Conservation (phyloP, 495 filamentous ascomycete species). For the Podospora pseudoanserina region DNA sequence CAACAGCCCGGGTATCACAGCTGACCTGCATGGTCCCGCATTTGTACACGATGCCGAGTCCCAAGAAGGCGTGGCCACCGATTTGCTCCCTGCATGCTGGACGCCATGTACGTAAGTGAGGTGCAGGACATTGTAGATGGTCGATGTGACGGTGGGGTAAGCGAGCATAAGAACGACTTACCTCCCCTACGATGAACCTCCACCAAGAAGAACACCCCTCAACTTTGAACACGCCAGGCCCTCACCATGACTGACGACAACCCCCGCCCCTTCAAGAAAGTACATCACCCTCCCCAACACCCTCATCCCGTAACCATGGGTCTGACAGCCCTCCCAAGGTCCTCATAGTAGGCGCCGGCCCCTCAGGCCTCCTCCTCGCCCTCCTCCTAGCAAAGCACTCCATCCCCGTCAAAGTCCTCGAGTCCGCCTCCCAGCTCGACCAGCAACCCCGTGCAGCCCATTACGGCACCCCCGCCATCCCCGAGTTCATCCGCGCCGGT, state of each 20-base stretch:
- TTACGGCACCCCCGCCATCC: slow-evolving; percentile 50
- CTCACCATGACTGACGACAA: not conserved
- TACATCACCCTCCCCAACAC: not conserved
- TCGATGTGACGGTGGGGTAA: too few species aligned
- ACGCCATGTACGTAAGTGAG: too few species aligned
- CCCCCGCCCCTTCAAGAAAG: not conserved
- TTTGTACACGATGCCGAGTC: not conserved
- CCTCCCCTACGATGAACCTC: too few species aligned
- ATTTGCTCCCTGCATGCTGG: not conserved
- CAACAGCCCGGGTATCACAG: not conserved
- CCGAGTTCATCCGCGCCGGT: slow-evolving; percentile 54
- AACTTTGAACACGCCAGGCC: not conserved
- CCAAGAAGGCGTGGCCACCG: not conserved
- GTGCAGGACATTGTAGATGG: too few species aligned
- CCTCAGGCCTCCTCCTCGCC: slow-evolving; percentile 56
- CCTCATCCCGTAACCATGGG: slow-evolving; percentile 11
- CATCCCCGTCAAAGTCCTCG: slow-evolving; percentile 52
- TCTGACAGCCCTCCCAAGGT: slow-evolving; percentile 17
- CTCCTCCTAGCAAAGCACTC: slow-evolving; percentile 55
- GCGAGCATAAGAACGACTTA: too few species aligned
- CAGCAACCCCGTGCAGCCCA: slow-evolving; percentile 53
- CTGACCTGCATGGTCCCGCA: not conserved
- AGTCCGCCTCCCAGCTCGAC: slow-evolving; percentile 48
- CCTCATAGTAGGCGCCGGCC: slow-evolving; percentile 55
- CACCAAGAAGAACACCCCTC: too few species aligned